Evolutionary conservation across 1,284 basidiomycete genomes (phyloP).

Genomic region (Malassezia obtusa): DNA sequence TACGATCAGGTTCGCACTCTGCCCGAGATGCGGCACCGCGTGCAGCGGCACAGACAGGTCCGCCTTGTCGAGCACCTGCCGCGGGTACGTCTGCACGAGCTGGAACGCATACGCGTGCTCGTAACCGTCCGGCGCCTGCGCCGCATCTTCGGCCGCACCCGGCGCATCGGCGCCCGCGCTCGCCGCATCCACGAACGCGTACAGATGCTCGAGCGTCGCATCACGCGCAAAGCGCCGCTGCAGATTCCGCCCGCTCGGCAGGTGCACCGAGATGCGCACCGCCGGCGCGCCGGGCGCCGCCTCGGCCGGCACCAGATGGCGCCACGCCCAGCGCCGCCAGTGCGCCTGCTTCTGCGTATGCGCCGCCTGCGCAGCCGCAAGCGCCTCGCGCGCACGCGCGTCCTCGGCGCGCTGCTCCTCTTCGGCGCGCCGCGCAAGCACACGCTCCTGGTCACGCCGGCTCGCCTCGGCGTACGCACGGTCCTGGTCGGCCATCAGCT

Average conservation of each 20-base stretch:
- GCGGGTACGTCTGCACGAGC: conserved; percentile 39
- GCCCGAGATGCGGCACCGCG: conserved; percentile 23
- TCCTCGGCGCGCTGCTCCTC: conserved; percentile 16
- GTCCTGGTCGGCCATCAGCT: conserved; percentile 33
- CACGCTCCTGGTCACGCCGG: conserved; percentile 24
- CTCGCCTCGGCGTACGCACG: conserved; percentile 33
- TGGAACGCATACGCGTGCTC: conserved; percentile 26
- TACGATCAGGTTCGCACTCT: conserved; percentile 34
- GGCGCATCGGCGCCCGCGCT: background rate
- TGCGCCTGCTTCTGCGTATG: conserved; percentile 1
- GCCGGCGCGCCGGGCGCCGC: conserved; percentile 5
- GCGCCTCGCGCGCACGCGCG: conserved; percentile 3
- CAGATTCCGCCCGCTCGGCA: conserved; percentile 31
- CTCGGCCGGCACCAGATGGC: conserved; percentile 26
- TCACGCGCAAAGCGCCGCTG: conserved; percentile 19
- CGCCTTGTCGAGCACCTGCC: conserved; percentile 5
- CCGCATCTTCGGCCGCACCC: background rate
- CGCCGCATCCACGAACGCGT: conserved; percentile 30
- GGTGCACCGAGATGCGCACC: conserved; percentile 28
- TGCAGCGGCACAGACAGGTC: conserved; percentile 5
- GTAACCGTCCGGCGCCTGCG: conserved; percentile 14
- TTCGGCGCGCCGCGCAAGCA: conserved; percentile 23
- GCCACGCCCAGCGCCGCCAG: conserved; percentile 34
- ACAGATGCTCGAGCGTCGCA: conserved; percentile 25
- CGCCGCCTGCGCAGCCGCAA: background rate